Evolutionary conservation across 2,329 filamentous ascomycete species (phyloP), one percentile per base, ranked within the genome.

Genomic region (Colletotrichum sp.): DNA sequence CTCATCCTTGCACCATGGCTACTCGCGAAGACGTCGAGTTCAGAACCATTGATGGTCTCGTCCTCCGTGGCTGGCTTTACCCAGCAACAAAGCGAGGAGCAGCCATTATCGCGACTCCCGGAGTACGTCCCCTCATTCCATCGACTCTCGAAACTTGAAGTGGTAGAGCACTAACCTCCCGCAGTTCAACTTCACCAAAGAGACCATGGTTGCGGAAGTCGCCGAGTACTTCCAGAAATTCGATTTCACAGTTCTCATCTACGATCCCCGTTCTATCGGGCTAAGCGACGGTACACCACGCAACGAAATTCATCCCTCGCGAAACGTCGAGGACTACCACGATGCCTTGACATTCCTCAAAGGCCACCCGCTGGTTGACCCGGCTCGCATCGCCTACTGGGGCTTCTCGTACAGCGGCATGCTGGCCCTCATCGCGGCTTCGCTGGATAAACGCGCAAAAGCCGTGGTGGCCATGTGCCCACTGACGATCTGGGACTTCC

Each of bases 291-390:
- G 86, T 6, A 9, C 76, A 8, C 85, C 85, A 1, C 82, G 85
- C 10, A 84, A 85, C 66, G 80, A 86, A 6, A 81, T 84, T 58
- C 77, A 86, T 64, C 85, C 85, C 1, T 24, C 70, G 21, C 77
- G 81, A 61, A 78, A 84, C 52, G 78, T 82, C 2, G 73, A 79
- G 43, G 82, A 83, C 76, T 78, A 77, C 52, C 78, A 76, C 24
- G 83, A 84, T 56, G 82, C 82, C 79, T 85, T 91, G 73, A 88
- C 88, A 6, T 86, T 83, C 28, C 84, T 90, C 71, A 87, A 87
- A 80, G 80, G 86, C 8, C 75, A 85, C 15, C 84, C 84, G 3
- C 83, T 87, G 64, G 82, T 87, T 3, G 80, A 83, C 52, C 66
- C 79, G 1, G 55, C 75, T 2, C 78, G 78, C 12, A 80, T 83